Evolutionary conservation across 2,329 filamentous ascomycete species (phyloP), one percentile per base, ranked within the genome.

Genomic region (Chaetothyriales sp.): DNA sequence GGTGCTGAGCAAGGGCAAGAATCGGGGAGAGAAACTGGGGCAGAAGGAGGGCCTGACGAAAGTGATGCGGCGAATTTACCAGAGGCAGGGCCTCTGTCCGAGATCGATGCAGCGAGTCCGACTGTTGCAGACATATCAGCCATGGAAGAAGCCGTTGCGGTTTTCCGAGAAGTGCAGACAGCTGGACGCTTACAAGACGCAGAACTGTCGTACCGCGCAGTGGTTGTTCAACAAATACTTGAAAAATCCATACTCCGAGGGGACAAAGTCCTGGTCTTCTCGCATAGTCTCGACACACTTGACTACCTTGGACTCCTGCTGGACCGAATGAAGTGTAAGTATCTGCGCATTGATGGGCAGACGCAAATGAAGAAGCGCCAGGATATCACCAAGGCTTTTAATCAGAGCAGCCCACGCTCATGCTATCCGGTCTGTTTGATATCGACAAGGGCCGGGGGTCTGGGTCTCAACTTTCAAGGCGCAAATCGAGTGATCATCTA

Each of bases 401-500:
- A 92, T 59, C 62, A 64, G 0, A 71, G 70, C 0, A 56, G 67
- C 2, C 65, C 69, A 1, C 74, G 81, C 20, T 52, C 65, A 1
- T 59, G 57, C 19, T 56, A 51, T 37, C 62, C 71, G 18, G 73
- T 94, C 0, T 86, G 86, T 62, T 70, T 95, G 1, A 88, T 95
- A 52, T 94, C 88, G 0, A 95, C 88, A 1, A 81, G 68, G 54
- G 87, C 89, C 7, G 89, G 89, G 19, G 87, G 88, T 0, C 70
- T 89, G 1, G 89, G 89, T 0, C 72, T 95, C 48, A 95, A 95
- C 58, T 83, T 95, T 10, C 78, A 80, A 43, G 82, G 84, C 1
- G 89, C 89, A 1, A 95, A 89, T 64, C 80, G 89, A 18, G 86
- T 95, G 1, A 77, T 95, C 18, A 83, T 95, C 18, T 85, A 94